Base-by-base conservation (phyloP, 73 alveolate genomes). In the Strombidium stylifer region DNA sequence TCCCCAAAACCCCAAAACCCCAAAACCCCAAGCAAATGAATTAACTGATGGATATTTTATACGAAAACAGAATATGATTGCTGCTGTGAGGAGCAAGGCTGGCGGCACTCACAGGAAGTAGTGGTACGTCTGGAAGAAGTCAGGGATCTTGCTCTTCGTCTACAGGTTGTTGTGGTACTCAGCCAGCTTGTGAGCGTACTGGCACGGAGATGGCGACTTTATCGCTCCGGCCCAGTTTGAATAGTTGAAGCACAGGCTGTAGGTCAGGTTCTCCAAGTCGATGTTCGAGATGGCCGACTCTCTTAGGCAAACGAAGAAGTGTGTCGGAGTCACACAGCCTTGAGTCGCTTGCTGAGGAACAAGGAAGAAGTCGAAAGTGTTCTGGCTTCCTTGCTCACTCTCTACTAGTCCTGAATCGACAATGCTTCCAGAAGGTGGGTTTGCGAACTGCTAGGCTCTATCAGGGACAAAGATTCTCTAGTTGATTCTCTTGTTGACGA, bases 131-230 rank as follows among this genome's bases (percentile, higher is more conserved):
- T 8, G 3, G 30, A 42, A 7, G 54, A 3, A 8, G 27, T 42
- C 27, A 19, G 10, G 5, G 21, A 42, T 4, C 54, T 42, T 14
- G 30, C 4, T 18, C 27, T 15, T 5, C 54, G 4, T 42, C 25
- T 21, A 6, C 54, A 42, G 27, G 27, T 42, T 14, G 61, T 39
- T 60, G 61, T 23, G 41, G 39, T 39, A 32, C 37, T 60, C 75
- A 40, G 75, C 75, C 60, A 89, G 57, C 61, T 81, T 89, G 78
- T 89, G 94, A n/a, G 98, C 98, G 31, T 90, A 90, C 93, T 85
- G 85, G 48, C 89, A 64, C 0, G 93, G 97, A 48, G 95, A 92
- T n/a, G 98, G 98, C 31, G 86, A 90, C 82, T 92, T 84, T 10
- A 89, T 88, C 12, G 96, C 72, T 24, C 96, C 94, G 47, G 82